Base-by-base conservation (phyloP, 345 rosid genomes). In the Citrus maxima region DNA sequence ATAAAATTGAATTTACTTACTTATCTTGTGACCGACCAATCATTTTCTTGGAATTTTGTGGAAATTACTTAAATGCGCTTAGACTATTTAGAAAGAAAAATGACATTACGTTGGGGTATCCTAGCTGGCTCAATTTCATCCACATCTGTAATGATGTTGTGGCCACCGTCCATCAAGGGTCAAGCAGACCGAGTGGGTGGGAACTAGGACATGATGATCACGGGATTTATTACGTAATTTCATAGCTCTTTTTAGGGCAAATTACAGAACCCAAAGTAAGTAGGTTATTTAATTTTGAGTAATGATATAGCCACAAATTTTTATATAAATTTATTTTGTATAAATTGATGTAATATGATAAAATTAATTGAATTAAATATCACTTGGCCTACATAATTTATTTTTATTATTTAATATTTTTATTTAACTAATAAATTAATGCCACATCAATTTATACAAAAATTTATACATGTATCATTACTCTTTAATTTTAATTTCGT, bases 11-110 rank as follows among this genome's bases (percentile, higher is more conserved):
- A 72, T 76, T 75, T 74, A 38, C 22, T 64, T 62, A 46, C 49
- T 62, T 37, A 67, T 78, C 38, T 55, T 67, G 55, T 70, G 80
- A 67, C 86, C 87, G 88, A 80, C 88, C 84, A 80, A 75, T 78
- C 58, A 62, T 75, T 77, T 71, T 77, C 73, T 3, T 46, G 35
- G 38, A 5, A 18, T 46, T 75, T 75, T 40, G 2, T 18, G 4
- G 4, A 35, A 72, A 63, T 28, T 42, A 72, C 79, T 3, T 40
- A 68, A 66, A 32, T 71, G 13, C 65, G 77, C 80, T 62, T 54
- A 7, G 4, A 7, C 18, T 67, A 6, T 40, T 1, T 49, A 34
- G 6, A 5, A 34, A 64, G 6, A 0, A 34, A 64, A 81, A 77
- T 32, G 83, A 79, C 77, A 56, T 62, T 35, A 14, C 4, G 66